Percentiles rank a stretch among this genome's conserved stretches.
phyloP scores from a whole-genome alignment of 2,329 filamentous ascomycete species.

The Monosporascus sp. region DNA sequence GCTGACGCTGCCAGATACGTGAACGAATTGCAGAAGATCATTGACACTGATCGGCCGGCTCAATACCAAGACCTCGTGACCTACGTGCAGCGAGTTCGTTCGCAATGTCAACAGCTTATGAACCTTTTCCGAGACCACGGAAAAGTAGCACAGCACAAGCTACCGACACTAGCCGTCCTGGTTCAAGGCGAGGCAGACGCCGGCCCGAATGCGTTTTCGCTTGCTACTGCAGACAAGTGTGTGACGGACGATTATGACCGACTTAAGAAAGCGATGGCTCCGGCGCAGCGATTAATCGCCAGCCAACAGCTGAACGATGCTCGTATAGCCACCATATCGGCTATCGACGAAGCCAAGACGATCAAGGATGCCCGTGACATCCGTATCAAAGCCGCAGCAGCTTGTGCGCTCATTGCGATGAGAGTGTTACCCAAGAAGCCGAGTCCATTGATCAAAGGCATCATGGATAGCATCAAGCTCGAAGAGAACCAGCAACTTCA shows the following conservation, averaged over 20 bases:
- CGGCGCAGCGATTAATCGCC: constrained; percentile 80
- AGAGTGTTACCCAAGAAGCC: constrained; percentile 87
- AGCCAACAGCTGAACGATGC: constrained; percentile 74
- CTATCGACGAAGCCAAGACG: constrained; percentile 72
- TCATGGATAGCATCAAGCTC: constrained; percentile 97
- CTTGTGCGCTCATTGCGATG: constrained; percentile 84
- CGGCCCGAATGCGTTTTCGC: constrained; percentile 86
- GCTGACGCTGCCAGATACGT: constrained; percentile 54
- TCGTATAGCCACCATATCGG: constrained; percentile 60
- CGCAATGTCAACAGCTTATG: constrained; percentile 84
- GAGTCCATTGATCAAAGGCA: constrained; percentile 83
- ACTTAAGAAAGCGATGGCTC: constrained; percentile 81
- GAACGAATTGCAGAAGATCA: constrained; percentile 63
- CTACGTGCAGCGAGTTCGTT: constrained; percentile 81
- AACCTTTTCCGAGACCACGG: constrained; percentile 90
- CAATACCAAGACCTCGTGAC: constrained; percentile 88
- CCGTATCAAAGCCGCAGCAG: constrained; percentile 79
- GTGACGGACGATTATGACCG: constrained; percentile 80
- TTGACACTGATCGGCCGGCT: constrained; percentile 74
- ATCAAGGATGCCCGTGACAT: constrained; percentile 80
- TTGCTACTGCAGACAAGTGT: constrained; percentile 82
- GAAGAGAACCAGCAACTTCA: constrained; percentile 91
- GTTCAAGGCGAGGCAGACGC: constrained; percentile 92
- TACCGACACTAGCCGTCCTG: constrained; percentile 80
- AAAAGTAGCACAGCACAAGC: constrained; percentile 66